phyloP scores from a whole-genome alignment of 768 basidiomycete species.

The Rhodosporidiobolus sp. region DNA sequence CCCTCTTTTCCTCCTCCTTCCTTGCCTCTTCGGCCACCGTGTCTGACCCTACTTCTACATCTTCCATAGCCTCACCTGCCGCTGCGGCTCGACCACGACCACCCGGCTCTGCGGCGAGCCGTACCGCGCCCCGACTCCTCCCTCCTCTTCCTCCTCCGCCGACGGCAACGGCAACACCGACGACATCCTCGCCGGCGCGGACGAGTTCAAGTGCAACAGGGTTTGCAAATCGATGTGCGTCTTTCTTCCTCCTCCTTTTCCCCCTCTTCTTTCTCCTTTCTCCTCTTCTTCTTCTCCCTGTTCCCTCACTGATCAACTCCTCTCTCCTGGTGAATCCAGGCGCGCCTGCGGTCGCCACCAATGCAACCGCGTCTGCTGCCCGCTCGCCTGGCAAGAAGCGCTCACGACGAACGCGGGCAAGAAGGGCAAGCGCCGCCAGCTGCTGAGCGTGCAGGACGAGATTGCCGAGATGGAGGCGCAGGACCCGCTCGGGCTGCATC shows the following conservation, averaged over 20 bases:
- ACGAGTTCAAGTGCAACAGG: conserved; percentile 72
- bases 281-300: neutral
- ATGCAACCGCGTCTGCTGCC: conserved; percentile 82
- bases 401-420: conserved; percentile 57
- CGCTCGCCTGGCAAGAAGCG: conserved; percentile 64
- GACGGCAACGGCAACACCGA: conserved; percentile 40
- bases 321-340: neutral
- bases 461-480: conserved; percentile 53
- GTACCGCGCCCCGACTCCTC: neutral
- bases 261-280: neutral
- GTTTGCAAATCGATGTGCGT: conserved; percentile 63
- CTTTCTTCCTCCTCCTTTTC: neutral
- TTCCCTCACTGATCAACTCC: neutral
- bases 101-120: conserved; percentile 57
- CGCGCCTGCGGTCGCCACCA: conserved; percentile 83
- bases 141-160: neutral
- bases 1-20: too few species aligned
- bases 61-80: conserved; percentile 61
- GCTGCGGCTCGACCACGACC: conserved; percentile 73
- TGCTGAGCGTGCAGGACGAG: conserved; percentile 41
- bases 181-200: conserved; percentile 44
- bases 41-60: neutral
- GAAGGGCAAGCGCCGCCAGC: conserved; percentile 63
- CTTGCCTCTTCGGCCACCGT: neutral
- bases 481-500: conserved; percentile 51